phyloP scores from a whole-genome alignment of 2,329 filamentous ascomycete genomes.

The Trichoderma brevicompactum region DNA sequence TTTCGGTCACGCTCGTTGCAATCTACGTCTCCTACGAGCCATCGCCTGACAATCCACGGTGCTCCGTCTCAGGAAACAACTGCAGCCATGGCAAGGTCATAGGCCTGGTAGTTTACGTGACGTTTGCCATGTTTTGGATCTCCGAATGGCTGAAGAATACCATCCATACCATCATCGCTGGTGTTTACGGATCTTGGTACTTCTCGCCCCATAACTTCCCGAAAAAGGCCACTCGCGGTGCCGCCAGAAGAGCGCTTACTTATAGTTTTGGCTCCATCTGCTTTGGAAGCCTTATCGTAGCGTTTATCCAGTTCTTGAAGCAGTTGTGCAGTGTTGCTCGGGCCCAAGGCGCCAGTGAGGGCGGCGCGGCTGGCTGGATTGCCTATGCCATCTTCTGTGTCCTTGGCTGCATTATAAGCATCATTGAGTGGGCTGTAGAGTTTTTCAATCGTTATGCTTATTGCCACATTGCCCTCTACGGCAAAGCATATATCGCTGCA shows the following conservation, averaged over 20 bases:
- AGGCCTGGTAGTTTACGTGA: conserved; percentile 82
- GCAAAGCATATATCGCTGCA: conserved; percentile 81
- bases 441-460: conserved; percentile 94
- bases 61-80: conserved; percentile 49
- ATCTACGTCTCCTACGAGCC: conserved; percentile 86
- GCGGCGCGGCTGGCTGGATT: conserved; percentile 72
- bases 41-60: conserved; percentile 54
- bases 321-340: conserved; percentile 81
- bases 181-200: conserved; percentile 93
- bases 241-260: conserved; percentile 78
- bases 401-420: conserved; percentile 72
- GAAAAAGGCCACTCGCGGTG: conserved; percentile 78
- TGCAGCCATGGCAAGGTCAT: conserved; percentile 81
- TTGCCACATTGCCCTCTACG: conserved; percentile 90
- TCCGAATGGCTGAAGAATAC: conserved; percentile 93
- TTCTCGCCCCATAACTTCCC: conserved; percentile 75
- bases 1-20: conserved; percentile 80
- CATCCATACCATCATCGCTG: conserved; percentile 84
- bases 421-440: conserved; percentile 83
- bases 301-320: conserved; percentile 82
- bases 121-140: conserved; percentile 93
- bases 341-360: conserved; percentile 64
- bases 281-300: conserved; percentile 82
- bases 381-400: conserved; percentile 71
- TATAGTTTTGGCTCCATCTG: conserved; percentile 93